Base-by-base conservation (phyloP, 2,329 filamentous ascomycete genomes). In the Fusarium chuoi region DNA sequence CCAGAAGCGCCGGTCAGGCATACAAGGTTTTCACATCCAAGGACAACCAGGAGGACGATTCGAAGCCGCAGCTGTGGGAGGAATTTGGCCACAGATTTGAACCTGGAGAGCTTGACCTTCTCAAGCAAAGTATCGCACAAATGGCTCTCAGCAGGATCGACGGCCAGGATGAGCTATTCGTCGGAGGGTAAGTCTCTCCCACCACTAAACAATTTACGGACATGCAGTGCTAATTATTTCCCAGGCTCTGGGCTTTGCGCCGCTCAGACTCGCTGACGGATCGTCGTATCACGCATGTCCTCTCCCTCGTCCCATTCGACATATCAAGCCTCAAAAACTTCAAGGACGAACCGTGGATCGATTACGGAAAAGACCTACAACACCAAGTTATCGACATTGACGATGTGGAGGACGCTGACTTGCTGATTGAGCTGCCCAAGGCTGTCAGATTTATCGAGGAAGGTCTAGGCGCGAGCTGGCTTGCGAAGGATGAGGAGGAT, bases 371-470 rank as follows among this genome's bases (percentile, higher is more conserved):
- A 72, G 85, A 87, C 46, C 94, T 91, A 81, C 84, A 91, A 73
- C 94, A 97, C 81, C 87, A 94, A 76, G 88, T 91, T 69, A 92
- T 98, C 73, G 92, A 97, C 74, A 90, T 98, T 48, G 94, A 98
- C 82, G 96, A 99, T 84, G 90, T 95, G 58, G 94, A 96, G 26
- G 94, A 98, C 79, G 92, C 95, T 76, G 94, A 99, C 82, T 83
- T 98, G 58, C 85, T 98, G 24, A 89, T 93, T 71, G 91, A 97
- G 82, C 92, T 98, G 70, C 90, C 95, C 12, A 86, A 86, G 59
- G 93, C 93, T 64, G 93, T 96, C 77, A 88, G 87, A 54, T 99
- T 98, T 83, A 98, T 98, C 76, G 90, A 96, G 77, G 85, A 90
- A 46, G 96, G 91, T 4, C 85, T 98, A 58, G 79, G 82, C 54